phyloP scores from a whole-genome alignment of 2,329 filamentous ascomycete species.

The Pyricularia sp. region DNA sequence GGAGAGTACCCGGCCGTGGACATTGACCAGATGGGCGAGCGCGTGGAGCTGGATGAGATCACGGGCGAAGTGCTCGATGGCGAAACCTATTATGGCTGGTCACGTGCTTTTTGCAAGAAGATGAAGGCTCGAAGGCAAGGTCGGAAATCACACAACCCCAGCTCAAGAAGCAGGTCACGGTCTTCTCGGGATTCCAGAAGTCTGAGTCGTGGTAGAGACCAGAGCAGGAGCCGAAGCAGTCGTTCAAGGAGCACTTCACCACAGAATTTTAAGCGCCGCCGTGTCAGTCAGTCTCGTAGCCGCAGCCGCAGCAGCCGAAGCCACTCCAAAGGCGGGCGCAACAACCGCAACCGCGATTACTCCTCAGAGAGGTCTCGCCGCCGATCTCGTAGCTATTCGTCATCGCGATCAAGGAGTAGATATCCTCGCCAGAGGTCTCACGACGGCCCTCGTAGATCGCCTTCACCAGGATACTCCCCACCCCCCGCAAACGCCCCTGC shows the following conservation, averaged over 20 bases:
- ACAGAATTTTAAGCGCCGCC: slow-evolving; percentile 25
- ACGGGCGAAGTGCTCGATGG: slow-evolving; percentile 51
- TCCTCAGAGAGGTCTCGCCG: slow-evolving; percentile 13
- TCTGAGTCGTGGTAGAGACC: not conserved
- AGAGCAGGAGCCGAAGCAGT: slow-evolving; percentile 9
- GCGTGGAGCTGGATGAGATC: slow-evolving; percentile 49
- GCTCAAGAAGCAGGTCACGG: slow-evolving; percentile 1
- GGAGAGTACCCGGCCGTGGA: slow-evolving; percentile 35
- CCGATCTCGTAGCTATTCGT: slow-evolving; percentile 9
- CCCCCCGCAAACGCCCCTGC: slow-evolving; percentile 5
- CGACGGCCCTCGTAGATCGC: slow-evolving; percentile 7
- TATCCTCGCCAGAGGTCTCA: slow-evolving; percentile 11
- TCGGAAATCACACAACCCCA: not conserved
- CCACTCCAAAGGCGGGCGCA: slow-evolving; percentile 10
- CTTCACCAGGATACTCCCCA: slow-evolving; percentile 10
- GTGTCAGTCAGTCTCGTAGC: slow-evolving; percentile 22
- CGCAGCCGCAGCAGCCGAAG: slow-evolving; percentile 8
- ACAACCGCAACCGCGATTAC: slow-evolving; percentile 10
- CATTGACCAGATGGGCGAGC: slow-evolving; percentile 64
- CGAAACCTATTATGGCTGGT: slow-evolving; percentile 84
- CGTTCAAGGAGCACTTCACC: slow-evolving; percentile 20
- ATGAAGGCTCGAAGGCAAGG: slow-evolving; percentile 49
- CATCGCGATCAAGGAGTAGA: slow-evolving; percentile 12
- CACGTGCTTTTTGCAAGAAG: slow-evolving; percentile 62
- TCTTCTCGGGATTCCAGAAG: not conserved